Evolutionary conservation across 306 rosid species (phyloP).

Genomic region (Vigna unguiculata): DNA sequence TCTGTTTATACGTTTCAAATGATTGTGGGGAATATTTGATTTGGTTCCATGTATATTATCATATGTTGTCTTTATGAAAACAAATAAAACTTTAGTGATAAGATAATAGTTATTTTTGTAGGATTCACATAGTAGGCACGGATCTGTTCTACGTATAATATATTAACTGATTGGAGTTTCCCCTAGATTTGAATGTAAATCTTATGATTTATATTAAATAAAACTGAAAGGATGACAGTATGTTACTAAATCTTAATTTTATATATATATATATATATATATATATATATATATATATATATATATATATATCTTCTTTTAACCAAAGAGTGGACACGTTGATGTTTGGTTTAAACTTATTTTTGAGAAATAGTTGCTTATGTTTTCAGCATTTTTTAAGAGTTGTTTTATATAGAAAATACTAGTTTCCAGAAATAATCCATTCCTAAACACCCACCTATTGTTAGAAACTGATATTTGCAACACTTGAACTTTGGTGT

Average conservation of each 20-base stretch:
- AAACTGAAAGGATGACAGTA: slow-evolving; percentile 5
- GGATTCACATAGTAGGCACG: slow-evolving; percentile 22
- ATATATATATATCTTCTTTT: slow-evolving; percentile 18
- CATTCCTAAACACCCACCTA: slow-evolving; percentile 1
- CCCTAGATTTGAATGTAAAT: slow-evolving; percentile 30
- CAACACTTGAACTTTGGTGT: neutral
- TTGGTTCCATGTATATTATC: slow-evolving; percentile 16
- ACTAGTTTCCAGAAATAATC: slow-evolving; percentile 5
- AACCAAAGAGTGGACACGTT: slow-evolving; percentile 1
- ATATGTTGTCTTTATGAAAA: slow-evolving; percentile 9
- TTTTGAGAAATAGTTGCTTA: slow-evolving; percentile 1
- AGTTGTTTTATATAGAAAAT: neutral
- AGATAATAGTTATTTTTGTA: neutral
- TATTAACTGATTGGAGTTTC: slow-evolving; percentile 24
- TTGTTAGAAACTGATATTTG: neutral
- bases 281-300: too few relatives aligned
- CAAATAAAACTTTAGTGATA: slow-evolving; percentile 9
- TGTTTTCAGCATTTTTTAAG: neutral
- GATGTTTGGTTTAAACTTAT: neutral
- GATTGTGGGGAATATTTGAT: slow-evolving; percentile 1
- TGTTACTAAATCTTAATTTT: slow-evolving; percentile 3
- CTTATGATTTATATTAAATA: slow-evolving; percentile 4
- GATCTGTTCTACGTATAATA: slow-evolving; percentile 31
- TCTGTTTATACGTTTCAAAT: slow-evolving; percentile 34
- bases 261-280: too few relatives aligned